phyloP scores from a whole-genome alignment of 2,329 filamentous ascomycete genomes.

The Claviceps digitariae region DNA sequence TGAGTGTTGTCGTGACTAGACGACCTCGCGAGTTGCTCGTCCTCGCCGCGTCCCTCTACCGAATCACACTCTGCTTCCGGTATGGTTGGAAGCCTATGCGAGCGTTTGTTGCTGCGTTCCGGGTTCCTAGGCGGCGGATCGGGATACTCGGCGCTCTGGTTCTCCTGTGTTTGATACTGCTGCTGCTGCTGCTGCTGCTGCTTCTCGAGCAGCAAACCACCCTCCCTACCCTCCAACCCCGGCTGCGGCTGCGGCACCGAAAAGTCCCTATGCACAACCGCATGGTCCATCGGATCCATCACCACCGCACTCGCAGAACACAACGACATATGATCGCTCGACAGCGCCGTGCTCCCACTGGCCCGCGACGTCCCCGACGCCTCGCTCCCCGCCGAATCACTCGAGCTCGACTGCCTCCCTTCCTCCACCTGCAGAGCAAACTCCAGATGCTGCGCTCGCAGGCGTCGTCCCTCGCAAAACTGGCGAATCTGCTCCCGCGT shows the following conservation, averaged over 20 bases:
- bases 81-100: slow-evolving; percentile 13
- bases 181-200: neutral
- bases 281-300: slow-evolving; percentile 1
- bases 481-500: neutral
- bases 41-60: neutral
- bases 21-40: neutral
- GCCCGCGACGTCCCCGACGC: neutral
- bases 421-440: neutral
- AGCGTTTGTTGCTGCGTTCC: slow-evolving; percentile 25
- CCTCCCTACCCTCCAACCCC: neutral
- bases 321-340: neutral
- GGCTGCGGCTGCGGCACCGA: neutral
- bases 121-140: slow-evolving; percentile 1
- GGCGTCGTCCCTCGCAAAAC: neutral
- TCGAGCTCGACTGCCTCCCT: slow-evolving; percentile 2
- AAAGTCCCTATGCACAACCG: slow-evolving; percentile 3
- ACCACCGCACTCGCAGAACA: neutral
- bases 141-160: slow-evolving; percentile 13
- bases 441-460: neutral
- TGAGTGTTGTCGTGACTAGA: neutral
- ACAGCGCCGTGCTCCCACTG: neutral
- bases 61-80: slow-evolving; percentile 1
- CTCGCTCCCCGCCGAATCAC: neutral
- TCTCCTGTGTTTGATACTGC: neutral
- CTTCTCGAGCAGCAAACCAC: neutral